These are phyloP conservation scores for Inonotus obliquus DNA, from an alignment of 1,284 basidiomycete species.

Conservation along the genomic window DNA sequence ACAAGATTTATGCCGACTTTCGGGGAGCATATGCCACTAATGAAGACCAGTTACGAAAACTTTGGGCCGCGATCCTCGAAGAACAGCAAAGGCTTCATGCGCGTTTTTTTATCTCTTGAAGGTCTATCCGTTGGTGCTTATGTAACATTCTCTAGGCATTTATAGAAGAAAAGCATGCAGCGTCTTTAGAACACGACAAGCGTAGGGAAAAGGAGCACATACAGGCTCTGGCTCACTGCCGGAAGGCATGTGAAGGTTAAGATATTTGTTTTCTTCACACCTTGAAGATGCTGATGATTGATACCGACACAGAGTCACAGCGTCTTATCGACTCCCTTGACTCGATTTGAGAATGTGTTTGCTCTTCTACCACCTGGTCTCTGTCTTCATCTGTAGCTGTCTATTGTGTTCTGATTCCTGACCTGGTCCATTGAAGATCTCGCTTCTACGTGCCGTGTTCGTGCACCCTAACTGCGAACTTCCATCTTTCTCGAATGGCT, in stretches of 20 bases:
- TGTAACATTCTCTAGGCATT: neutral
- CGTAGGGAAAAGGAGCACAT: conserved; percentile 16
- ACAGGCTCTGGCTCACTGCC: conserved; percentile 14
- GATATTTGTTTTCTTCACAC: neutral
- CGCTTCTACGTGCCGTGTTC: no score
- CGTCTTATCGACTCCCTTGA: neutral
- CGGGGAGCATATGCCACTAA: conserved; percentile 12
- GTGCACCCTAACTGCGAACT: no score
- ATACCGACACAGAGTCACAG: neutral
- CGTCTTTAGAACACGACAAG: conserved; percentile 2
- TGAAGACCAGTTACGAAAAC: conserved; percentile 16
- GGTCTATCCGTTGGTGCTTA: neutral
- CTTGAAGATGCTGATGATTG: neutral
- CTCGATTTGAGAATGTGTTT: neutral
- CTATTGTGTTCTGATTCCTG: neutral
- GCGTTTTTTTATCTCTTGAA: neutral
- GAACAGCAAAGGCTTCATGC: conserved; percentile 17
- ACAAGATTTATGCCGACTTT: conserved; percentile 14
- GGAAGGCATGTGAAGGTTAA: conserved; percentile 19
- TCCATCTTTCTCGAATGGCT: no score
- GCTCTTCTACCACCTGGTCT: neutral
- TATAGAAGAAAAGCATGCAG: conserved; percentile 3
- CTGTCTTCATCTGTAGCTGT: neutral
- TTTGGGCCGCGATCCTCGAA: conserved; percentile 14
- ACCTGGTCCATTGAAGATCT: neutral